Evolutionary conservation across 2,329 filamentous ascomycete species (phyloP).

Genomic region (Cladosporium sp.): DNA sequence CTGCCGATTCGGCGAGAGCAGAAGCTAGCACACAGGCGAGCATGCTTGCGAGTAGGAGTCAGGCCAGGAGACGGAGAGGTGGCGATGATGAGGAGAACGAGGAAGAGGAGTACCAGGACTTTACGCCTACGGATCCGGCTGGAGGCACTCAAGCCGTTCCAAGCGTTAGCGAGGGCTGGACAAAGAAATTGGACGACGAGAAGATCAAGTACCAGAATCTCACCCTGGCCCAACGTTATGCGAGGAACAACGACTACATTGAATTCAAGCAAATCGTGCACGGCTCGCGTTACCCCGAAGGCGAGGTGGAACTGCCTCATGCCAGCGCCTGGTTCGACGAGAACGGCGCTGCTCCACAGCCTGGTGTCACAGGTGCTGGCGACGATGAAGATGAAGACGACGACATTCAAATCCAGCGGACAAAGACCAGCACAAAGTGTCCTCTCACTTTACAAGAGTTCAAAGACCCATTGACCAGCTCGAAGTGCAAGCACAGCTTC

Average conservation of each 20-base stretch:
- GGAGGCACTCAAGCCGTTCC: constrained; percentile 33
- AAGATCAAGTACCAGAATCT: constrained; percentile 42
- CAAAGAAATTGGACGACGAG: constrained; percentile 34
- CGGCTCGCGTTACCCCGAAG: constrained; percentile 53
- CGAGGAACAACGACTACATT: constrained; percentile 56
- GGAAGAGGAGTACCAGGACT: constrained; percentile 35
- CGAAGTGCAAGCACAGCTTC: constrained; percentile 67
- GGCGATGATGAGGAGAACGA: constrained; percentile 19
- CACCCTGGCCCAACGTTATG: constrained; percentile 46
- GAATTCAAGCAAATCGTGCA: constrained; percentile 60
- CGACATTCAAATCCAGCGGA: constrained; percentile 63
- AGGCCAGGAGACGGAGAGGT: constrained; percentile 26
- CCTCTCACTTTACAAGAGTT: constrained; percentile 64
- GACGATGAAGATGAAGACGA: constrained; percentile 57
- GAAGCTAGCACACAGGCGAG: constrained; percentile 34
- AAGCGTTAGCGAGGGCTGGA: constrained; percentile 36
- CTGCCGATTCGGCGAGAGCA: constrained; percentile 36
- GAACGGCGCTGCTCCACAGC: constrained; percentile 41
- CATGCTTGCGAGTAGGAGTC: constrained; percentile 29
- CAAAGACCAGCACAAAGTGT: constrained; percentile 63
- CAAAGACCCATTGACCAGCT: constrained; percentile 62
- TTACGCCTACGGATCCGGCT: constrained; percentile 36
- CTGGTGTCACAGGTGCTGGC: constrained; percentile 37
- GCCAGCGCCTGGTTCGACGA: constrained; percentile 60
- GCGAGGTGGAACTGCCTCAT: constrained; percentile 51